Base-by-base conservation (phyloP, 2,329 filamentous ascomycete species). In the Alternaria metachromatica region DNA sequence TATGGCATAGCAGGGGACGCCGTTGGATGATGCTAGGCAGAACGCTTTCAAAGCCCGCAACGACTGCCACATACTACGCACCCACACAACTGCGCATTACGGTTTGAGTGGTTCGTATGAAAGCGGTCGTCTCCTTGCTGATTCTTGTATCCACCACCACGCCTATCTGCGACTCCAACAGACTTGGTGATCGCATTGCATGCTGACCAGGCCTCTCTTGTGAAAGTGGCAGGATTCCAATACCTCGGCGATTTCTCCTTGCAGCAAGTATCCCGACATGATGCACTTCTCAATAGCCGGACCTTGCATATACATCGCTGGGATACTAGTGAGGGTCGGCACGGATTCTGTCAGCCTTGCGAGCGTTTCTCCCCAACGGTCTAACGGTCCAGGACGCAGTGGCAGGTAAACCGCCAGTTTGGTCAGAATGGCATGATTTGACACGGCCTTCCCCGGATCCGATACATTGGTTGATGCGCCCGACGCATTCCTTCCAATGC, bases 401-500 rank as follows among this genome's bases (percentile, higher is more conserved):
- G 28, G n/a, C 26, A 57, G 21, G 6, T 44, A 21, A 49, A 44
- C 53, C 54, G 58, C 30, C 53, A 51, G 12, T 26, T n/a, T 25
- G 46, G 53, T 37, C 45, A 44, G 25, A 55, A 51, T 44, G 53
- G 33, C 44, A 62, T 46, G 44, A 46, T 49, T 58, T 50, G 53
- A 41, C 46, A 50, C 23, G 7, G 12, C 10, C 37, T 30, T 51
- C 30, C 28, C 28, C 49, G 8, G 45, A 61, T 58, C 62, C 64
- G 64, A 57, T 45, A 55, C 54, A 44, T 11, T 56, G 62, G 64
- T 65, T 44, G 33, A 26, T 33, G 37, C 60, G 64, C 64, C 62
- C 59, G 61, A 58, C 51, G 51, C 30, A 56, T 64, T 65, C 56
- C 62, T 65, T 64, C 46, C 15, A 48, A 30, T 61, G 51, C 18